Conservation (phyloP, 148 eudicot species). For the Spergularia bocconei region DNA sequence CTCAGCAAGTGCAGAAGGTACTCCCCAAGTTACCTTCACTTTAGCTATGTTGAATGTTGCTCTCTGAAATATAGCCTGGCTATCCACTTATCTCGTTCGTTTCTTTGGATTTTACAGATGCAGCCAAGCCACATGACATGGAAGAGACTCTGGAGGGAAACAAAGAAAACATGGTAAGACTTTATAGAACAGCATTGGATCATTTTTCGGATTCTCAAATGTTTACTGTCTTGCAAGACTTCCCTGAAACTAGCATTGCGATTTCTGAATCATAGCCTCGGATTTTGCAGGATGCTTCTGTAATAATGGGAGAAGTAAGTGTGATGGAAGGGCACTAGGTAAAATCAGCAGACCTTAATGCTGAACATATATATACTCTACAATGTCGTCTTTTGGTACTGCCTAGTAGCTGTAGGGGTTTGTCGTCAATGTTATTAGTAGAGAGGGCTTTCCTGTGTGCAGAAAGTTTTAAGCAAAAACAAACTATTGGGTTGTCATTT, state of each 20-base stretch:
- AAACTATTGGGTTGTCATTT: not conserved
- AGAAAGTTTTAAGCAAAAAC: conserved; percentile 20
- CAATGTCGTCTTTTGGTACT: not conserved
- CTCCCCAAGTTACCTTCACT: not conserved
- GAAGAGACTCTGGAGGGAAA: conserved; percentile 49
- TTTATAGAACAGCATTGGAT: no score
- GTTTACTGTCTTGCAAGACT: not conserved
- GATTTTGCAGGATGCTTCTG: conserved; percentile 46
- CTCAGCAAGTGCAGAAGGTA: conserved; percentile 39
- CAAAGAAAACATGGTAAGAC: conserved; percentile 83
- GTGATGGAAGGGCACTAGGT: conserved; percentile 27
- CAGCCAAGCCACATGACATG: conserved; percentile 22
- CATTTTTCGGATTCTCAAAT: not conserved
- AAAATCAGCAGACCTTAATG: conserved; percentile 6
- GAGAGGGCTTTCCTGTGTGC: conserved; percentile 31
- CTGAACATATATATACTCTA: not conserved
- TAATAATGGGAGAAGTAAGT: conserved; percentile 40
- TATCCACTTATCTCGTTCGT: not conserved
- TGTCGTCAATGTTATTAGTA: conserved; percentile 30
- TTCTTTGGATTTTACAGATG: conserved; percentile 27
- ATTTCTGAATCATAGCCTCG: not conserved
- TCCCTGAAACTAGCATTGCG: not conserved
- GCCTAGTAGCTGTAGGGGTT: conserved; percentile 8
- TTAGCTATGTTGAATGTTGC: not conserved
- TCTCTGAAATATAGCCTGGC: not conserved